Conservation (phyloP, 2,329 filamentous ascomycete genomes). For the Amauroascus verrucosus region DNA sequence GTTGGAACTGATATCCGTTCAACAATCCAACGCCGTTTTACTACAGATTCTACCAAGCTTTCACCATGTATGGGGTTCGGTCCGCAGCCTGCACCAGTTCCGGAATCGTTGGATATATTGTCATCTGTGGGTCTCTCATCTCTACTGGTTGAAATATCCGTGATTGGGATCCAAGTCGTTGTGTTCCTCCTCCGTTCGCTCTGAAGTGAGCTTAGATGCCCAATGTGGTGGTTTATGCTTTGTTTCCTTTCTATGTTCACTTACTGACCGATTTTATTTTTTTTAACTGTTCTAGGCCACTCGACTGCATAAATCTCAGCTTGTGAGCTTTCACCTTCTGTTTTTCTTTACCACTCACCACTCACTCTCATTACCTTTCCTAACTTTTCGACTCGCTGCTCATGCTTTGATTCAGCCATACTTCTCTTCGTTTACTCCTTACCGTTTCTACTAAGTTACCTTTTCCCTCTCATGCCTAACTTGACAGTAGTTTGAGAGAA, state of each 20-base stretch:
- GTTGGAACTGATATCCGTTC: slow-evolving; percentile 61
- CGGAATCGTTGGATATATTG: slow-evolving; percentile 45
- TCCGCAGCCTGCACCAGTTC: slow-evolving; percentile 41
- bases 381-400: neutral
- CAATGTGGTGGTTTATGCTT: slow-evolving; percentile 5
- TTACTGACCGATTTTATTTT: slow-evolving; percentile 10
- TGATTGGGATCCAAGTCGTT: slow-evolving; percentile 1
- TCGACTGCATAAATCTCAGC: slow-evolving; percentile 20
- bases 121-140: slow-evolving; percentile 40
- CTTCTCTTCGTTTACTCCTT: slow-evolving; percentile 13
- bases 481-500: slow-evolving; percentile 68
- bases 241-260: slow-evolving; percentile 3
- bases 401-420: neutral
- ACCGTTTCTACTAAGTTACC: neutral
- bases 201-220: slow-evolving; percentile 7
- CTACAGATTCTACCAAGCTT: slow-evolving; percentile 76
- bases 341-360: neutral
- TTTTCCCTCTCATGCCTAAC: slow-evolving; percentile 29
- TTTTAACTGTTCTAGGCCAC: slow-evolving; percentile 19
- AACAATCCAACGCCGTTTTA: slow-evolving; percentile 81
- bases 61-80: slow-evolving; percentile 61
- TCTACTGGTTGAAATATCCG: slow-evolving; percentile 4
- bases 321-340: slow-evolving; percentile 19
- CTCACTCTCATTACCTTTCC: neutral
- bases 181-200: neutral